Percentiles rank a stretch among this genome's conserved stretches.
Evolutionary conservation across 73 alveolate species (phyloP).

Genomic region (Urostyla sp.): DNA sequence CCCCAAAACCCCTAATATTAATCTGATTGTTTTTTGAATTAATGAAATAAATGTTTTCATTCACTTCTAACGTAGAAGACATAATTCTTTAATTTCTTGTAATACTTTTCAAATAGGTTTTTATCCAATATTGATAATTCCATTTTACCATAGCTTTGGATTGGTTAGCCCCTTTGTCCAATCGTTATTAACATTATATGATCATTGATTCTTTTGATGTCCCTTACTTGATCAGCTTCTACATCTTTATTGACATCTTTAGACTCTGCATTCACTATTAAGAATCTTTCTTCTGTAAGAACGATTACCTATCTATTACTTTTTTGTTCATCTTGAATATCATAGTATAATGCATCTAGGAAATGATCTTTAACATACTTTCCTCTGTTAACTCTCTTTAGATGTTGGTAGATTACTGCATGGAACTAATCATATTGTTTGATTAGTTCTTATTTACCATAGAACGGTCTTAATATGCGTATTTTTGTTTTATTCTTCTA

Average conservation of each 20-base stretch:
- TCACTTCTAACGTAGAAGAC: conserved; percentile 9
- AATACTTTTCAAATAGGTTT: conserved; percentile 14
- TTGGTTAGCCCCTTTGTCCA: not conserved
- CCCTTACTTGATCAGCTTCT: conserved; percentile 19
- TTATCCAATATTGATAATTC: conserved; percentile 10
- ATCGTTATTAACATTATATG: not conserved
- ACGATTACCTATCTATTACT: conserved; percentile 19
- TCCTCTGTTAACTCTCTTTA: conserved; percentile 13
- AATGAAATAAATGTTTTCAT: no score
- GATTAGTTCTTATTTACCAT: conserved; percentile 31
- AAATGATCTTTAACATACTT: conserved; percentile 36
- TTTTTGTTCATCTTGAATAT: not conserved
- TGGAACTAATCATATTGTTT: conserved; percentile 35
- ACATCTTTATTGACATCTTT: conserved; percentile 38
- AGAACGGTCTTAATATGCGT: conserved; percentile 33
- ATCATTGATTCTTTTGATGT: conserved; percentile 18
- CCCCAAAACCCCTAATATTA: no score
- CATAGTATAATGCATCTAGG: conserved; percentile 58
- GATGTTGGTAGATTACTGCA: conserved; percentile 21
- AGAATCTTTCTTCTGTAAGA: conserved; percentile 42
- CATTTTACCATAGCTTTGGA: conserved; percentile 2
- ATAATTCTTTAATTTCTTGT: conserved; percentile 8
- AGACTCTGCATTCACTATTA: conserved; percentile 23
- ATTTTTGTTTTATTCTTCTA: conserved; percentile 73
- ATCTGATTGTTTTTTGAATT: no score